Conservation (phyloP, 768 basidiomycete species). For the Boletellus ananiceps region DNA sequence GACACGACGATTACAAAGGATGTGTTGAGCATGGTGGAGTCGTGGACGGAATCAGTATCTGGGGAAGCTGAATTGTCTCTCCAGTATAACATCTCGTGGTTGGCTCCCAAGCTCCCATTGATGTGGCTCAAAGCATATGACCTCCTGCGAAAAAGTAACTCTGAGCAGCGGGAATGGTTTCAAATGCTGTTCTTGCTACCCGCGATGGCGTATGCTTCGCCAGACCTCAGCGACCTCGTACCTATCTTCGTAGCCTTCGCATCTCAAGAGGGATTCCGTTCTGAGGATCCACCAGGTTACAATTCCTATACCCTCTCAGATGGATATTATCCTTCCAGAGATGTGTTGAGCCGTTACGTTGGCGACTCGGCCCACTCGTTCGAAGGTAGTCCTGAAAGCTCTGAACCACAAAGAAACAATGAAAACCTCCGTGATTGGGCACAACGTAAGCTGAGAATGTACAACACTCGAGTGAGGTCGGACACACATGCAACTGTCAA, state of each 20-base stretch:
- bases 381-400: constrained; percentile 6
- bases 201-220: constrained; percentile 26
- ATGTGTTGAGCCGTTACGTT: background rate
- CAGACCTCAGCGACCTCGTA: constrained; percentile 11
- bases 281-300: constrained; percentile 12
- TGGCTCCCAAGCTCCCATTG: constrained; percentile 14
- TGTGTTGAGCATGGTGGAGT: constrained; percentile 8
- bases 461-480: background rate
- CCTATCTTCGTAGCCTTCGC: constrained; percentile 30
- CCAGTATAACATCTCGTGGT: constrained; percentile 24
- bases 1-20: background rate
- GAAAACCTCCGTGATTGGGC: background rate
- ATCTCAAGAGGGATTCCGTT: constrained; percentile 8
- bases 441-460: constrained; percentile 3
- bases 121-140: constrained; percentile 28
- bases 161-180: constrained; percentile 5
- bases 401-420: background rate
- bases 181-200: constrained; percentile 28
- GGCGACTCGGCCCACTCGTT: background rate
- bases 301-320: constrained; percentile 7
- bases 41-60: background rate
- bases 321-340: constrained; percentile 4
- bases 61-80: constrained; percentile 1
- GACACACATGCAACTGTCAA: constrained; percentile 2
- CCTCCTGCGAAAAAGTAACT: constrained; percentile 12